phyloP scores from a whole-genome alignment of 1,284 basidiomycete genomes.

The Ganoderma resinaceum region DNA sequence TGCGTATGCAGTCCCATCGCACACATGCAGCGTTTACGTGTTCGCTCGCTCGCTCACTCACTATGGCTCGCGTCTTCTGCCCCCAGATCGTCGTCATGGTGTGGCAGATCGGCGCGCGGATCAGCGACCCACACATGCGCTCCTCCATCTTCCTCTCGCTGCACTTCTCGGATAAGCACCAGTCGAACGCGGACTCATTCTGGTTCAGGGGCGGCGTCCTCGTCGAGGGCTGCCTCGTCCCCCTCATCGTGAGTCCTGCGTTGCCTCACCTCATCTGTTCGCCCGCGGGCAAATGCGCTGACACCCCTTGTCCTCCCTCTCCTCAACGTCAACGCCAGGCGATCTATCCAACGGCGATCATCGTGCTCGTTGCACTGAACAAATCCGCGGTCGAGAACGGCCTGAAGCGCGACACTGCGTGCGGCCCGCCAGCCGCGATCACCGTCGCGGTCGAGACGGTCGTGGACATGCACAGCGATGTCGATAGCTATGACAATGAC shows the following conservation, averaged over 20 bases:
- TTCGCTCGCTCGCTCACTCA: too few relatives aligned
- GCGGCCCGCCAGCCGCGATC: not conserved
- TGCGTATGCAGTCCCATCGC: not conserved
- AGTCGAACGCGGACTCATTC: not conserved
- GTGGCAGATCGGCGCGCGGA: not conserved
- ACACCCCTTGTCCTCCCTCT: too few relatives aligned
- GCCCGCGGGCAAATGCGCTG: too few relatives aligned
- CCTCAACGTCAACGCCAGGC: not conserved
- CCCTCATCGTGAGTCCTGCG: constrained; percentile 1
- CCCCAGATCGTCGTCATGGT: not conserved
- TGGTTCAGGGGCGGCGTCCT: not conserved
- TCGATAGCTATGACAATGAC: not conserved
- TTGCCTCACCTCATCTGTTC: not conserved
- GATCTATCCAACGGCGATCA: not conserved
- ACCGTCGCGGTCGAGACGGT: not conserved
- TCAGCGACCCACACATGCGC: not conserved
- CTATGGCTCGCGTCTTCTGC: too few relatives aligned
- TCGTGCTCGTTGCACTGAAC: constrained; percentile 1
- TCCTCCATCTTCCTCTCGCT: not conserved
- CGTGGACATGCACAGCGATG: not conserved
- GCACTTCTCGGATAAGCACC: not conserved
- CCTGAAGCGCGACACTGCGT: not conserved
- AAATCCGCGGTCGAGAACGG: not conserved
- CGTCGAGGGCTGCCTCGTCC: not conserved
- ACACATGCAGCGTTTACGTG: too few relatives aligned